Percentiles rank a stretch among this genome's conserved stretches.
phyloP scores from a whole-genome alignment of 257 asterid genomes.

The Pogostemon cablin region DNA sequence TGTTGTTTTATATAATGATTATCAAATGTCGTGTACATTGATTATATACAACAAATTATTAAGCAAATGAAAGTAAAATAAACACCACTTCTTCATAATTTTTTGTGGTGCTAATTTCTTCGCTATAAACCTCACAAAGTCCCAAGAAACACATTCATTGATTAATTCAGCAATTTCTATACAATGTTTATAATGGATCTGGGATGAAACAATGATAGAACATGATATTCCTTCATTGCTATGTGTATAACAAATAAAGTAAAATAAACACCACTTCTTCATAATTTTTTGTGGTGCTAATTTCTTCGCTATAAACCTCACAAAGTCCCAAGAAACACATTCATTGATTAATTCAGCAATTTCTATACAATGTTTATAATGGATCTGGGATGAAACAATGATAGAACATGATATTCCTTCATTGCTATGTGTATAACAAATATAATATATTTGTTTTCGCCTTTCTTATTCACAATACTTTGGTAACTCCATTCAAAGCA shows the following conservation, averaged over 20 bases:
- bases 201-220: neutral
- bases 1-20: neutral
- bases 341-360: neutral
- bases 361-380: neutral
- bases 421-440: neutral
- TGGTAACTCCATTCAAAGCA: neutral
- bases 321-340: conserved; percentile 3
- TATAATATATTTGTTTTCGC: neutral
- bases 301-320: neutral
- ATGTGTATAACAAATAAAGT: neutral
- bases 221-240: neutral
- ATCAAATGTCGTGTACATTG: neutral
- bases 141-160: conserved; percentile 5
- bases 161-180: neutral
- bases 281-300: neutral
- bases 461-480: conserved; percentile 1
- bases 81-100: neutral
- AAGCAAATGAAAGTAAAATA: neutral
- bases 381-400: conserved; percentile 1
- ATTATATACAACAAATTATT: neutral
- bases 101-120: neutral
- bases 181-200: neutral
- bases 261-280: neutral
- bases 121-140: neutral
- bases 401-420: neutral